phyloP scores from a whole-genome alignment of 2,329 filamentous ascomycete species.

The Colletotrichum truncatum region DNA sequence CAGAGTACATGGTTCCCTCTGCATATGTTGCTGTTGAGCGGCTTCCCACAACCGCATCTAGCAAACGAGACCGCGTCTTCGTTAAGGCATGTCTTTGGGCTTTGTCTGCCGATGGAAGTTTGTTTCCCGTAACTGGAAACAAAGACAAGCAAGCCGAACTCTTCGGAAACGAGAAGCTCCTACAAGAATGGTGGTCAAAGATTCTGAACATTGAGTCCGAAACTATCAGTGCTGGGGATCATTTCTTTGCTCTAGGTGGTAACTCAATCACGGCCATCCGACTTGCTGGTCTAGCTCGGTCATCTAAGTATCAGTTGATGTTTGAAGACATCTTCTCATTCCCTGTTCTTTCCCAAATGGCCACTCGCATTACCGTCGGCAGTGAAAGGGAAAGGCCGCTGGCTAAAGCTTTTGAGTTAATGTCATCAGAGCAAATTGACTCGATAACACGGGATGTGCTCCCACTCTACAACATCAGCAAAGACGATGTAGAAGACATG shows the following conservation, averaged over 20 bases:
- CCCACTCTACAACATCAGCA: slow-evolving; percentile 12
- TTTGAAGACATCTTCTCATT: slow-evolving; percentile 7
- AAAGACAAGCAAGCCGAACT: background rate
- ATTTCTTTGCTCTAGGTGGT: slow-evolving; percentile 15
- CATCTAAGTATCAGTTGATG: background rate
- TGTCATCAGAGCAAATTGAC: background rate
- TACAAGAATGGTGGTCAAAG: background rate
- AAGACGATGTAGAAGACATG: slow-evolving; percentile 27
- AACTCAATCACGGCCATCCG: slow-evolving; percentile 15
- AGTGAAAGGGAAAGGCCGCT: background rate
- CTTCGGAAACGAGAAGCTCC: background rate
- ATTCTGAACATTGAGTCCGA: background rate
- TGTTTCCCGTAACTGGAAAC: background rate
- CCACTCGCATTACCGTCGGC: background rate
- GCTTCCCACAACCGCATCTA: slow-evolving; percentile 31
- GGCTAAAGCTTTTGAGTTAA: background rate
- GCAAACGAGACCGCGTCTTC: slow-evolving; percentile 32
- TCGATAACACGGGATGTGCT: background rate
- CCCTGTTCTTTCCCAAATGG: background rate
- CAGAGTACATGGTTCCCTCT: slow-evolving; percentile 46
- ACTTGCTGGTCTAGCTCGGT: background rate
- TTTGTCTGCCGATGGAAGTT: background rate
- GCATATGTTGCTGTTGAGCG: slow-evolving; percentile 39
- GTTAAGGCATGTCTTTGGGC: slow-evolving; percentile 20
- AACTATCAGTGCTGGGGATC: background rate